Base-by-base conservation (phyloP, 1,139 yeast genomes). In the Blastobotrys petasosporus region DNA sequence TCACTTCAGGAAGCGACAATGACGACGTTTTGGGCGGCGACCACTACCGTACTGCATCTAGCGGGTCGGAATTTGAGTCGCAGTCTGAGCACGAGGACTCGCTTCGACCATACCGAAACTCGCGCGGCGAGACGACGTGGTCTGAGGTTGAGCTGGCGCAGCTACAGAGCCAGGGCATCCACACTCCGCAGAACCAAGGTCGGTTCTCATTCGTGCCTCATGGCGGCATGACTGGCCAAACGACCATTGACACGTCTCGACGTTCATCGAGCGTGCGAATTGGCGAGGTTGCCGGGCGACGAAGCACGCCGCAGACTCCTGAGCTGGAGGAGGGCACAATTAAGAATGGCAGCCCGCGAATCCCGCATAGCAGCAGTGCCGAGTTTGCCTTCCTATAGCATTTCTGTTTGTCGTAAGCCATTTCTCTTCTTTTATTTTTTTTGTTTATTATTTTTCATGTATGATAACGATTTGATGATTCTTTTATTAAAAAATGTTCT, bases 91-190 rank as follows among this genome's bases (percentile, higher is more conserved):
- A 50, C 10, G 58, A 50, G 12, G 58, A 51, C 32, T 39, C 52
- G 45, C 56, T 65, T 44, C 56, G 64, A 33, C 63, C 67, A 5
- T 62, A 58, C 48, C 49, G 65, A 11, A 63, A 63, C 47, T 60
- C 62, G 12, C 54, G 55, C 11, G 69, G 69, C 35, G 63, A 62
- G 42, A 53, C 64, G 40, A 59, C 58, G 8, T 64, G 66, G 67
- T 54, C 56, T 32, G 55, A 55, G 37, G 54, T 55, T 3, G 48
- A 50, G 8, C 15, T 46, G 15, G 53, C 45, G 25, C 47, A 44
- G 20, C 30, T 45, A 11, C 40, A 45, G 29, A 39, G 31, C 38
- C 46, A 48, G 16, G 28, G 29, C 13, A 20, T 29, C 40, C 29
- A 47, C 46, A 32, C 49, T 39, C 28, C 33, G 39, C 25, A 37